phyloP scores from a whole-genome alignment of 2,329 filamentous ascomycete species.

The Cylindrodendrum hubeiense region DNA sequence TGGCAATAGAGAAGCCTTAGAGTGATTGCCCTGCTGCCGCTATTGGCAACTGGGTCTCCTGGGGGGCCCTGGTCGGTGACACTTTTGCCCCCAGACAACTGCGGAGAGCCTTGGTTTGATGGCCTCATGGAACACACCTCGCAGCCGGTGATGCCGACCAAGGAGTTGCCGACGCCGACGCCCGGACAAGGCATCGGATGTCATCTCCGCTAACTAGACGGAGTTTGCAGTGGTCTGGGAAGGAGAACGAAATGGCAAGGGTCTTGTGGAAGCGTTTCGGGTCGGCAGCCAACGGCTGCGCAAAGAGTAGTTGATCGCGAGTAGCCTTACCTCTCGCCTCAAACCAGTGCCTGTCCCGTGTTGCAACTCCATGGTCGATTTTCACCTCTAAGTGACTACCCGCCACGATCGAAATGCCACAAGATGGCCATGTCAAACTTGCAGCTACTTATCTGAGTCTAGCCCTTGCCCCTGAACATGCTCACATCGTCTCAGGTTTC shows the following conservation, averaged over 20 bases:
- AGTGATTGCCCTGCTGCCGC: not conserved
- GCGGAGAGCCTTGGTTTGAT: not conserved
- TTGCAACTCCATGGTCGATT: constrained; percentile 24
- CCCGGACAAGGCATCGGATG: not conserved
- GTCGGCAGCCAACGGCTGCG: constrained; percentile 6
- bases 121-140: not conserved
- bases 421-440: constrained; percentile 22
- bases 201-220: constrained; percentile 7
- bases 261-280: not conserved
- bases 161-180: not conserved
- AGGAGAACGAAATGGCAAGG: not conserved
- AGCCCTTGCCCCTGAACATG: constrained; percentile 13
- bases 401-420: constrained; percentile 10
- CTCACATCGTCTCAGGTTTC: not conserved
- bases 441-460: constrained; percentile 19
- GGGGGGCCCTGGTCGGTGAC: not conserved
- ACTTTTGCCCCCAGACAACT: not conserved
- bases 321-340: constrained; percentile 19
- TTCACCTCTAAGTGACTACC: constrained; percentile 26
- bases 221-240: not conserved
- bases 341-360: constrained; percentile 27
- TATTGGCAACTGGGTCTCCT: not conserved
- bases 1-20: not conserved
- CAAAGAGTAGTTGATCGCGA: not conserved
- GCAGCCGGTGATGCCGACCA: not conserved